These are phyloP conservation scores for Saraca asoca DNA, from an alignment of 331 rosid species.

Conservation along the genomic window DNA sequence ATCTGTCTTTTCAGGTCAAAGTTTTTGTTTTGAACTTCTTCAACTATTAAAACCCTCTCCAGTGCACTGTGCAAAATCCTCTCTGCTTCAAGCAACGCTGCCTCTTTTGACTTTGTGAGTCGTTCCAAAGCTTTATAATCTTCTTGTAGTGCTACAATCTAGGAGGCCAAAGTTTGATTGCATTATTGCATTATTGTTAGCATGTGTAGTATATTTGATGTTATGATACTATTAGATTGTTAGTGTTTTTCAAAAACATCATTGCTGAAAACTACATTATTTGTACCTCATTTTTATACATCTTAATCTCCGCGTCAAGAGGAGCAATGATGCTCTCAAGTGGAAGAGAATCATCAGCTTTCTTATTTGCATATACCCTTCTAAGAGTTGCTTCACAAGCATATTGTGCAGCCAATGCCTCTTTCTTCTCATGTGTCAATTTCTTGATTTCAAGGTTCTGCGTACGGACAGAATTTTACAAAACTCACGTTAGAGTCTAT, in stretches of 20 bases:
- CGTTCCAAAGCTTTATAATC: constrained; percentile 89
- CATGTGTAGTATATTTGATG: constrained; percentile 16
- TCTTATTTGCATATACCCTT: constrained; percentile 69
- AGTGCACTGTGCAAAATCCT: constrained; percentile 78
- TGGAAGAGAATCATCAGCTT: constrained; percentile 66
- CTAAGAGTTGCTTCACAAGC: constrained; percentile 92
- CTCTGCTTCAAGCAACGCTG: constrained; percentile 89
- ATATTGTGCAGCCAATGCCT: constrained; percentile 82
- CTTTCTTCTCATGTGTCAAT: constrained; percentile 67
- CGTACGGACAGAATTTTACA: constrained; percentile 33
- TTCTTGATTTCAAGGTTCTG: constrained; percentile 89
- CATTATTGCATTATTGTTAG: constrained; percentile 15
- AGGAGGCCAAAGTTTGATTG: constrained; percentile 22
- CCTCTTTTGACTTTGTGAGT: constrained; percentile 80
- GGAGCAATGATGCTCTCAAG: constrained; percentile 73
- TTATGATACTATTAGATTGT: neutral
- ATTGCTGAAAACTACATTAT: neutral
- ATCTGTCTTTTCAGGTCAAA: constrained; percentile 92
- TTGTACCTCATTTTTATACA: constrained; percentile 73
- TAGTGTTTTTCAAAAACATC: neutral
- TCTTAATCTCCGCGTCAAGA: constrained; percentile 89
- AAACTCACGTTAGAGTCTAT: constrained; percentile 16
- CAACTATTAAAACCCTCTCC: constrained; percentile 90
- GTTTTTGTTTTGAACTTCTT: constrained; percentile 96
- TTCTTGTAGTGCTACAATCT: constrained; percentile 76